These are phyloP conservation scores for Phoma herbarum DNA, from an alignment of 2,329 filamentous ascomycete species.

Conservation along the genomic window DNA sequence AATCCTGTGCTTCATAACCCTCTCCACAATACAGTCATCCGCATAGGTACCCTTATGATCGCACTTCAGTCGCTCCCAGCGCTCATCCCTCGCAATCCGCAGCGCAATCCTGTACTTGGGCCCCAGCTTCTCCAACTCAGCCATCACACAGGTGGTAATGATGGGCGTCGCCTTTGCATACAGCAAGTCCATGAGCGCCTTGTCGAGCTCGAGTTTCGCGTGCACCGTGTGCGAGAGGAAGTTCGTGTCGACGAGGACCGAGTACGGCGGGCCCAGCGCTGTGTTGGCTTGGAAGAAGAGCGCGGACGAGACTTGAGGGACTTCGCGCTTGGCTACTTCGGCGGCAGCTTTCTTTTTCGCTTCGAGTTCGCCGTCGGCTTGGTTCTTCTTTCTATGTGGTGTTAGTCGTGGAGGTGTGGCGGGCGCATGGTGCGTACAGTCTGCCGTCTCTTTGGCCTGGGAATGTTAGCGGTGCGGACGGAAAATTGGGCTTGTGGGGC, in stretches of 20 bases:
- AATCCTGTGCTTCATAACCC: conserved; percentile 57
- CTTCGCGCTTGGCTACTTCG: conserved; percentile 75
- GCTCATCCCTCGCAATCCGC: conserved; percentile 85
- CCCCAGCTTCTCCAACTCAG: conserved; percentile 88
- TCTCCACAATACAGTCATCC: conserved; percentile 68
- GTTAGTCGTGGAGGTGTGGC: conserved; percentile 26
- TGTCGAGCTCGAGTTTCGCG: conserved; percentile 85
- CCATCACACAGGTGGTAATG: conserved; percentile 80
- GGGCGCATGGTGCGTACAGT: conserved; percentile 55
- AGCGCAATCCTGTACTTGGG: conserved; percentile 85
- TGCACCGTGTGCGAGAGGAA: conserved; percentile 77
- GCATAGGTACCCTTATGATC: conserved; percentile 90
- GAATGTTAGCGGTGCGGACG: neutral
- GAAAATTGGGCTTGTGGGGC: neutral
- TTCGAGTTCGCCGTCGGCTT: conserved; percentile 68
- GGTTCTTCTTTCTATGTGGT: conserved; percentile 71
- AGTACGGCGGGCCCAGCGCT: conserved; percentile 83
- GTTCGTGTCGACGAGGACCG: conserved; percentile 64
- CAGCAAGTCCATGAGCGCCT: conserved; percentile 91
- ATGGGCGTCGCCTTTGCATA: conserved; percentile 91
- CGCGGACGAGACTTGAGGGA: conserved; percentile 78
- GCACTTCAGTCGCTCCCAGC: conserved; percentile 86
- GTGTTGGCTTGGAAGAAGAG: conserved; percentile 69
- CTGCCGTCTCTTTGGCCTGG: conserved; percentile 74
- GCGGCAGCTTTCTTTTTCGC: conserved; percentile 65